These are phyloP conservation scores for Binderoboletus segoi DNA, from an alignment of 1,284 basidiomycete genomes.

Conservation along the genomic window DNA sequence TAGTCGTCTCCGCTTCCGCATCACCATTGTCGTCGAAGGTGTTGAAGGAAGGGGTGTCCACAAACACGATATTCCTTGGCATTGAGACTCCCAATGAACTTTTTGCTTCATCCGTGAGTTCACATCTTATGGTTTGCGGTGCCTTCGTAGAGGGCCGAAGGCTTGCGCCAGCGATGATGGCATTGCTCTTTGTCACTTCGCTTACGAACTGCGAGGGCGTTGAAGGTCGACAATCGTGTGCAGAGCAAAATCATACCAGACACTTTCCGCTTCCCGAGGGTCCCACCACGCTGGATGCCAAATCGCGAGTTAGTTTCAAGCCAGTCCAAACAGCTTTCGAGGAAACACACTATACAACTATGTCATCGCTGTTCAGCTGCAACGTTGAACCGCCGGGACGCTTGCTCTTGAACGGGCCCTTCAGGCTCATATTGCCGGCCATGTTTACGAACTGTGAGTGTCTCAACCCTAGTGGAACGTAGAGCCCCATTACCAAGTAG, in stretches of 20 bases:
- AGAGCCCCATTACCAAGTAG: constrained; percentile 9
- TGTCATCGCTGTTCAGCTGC: constrained; percentile 9
- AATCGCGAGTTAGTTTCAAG: constrained; percentile 5
- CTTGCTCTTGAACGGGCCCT: background rate
- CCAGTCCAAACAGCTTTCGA: background rate
- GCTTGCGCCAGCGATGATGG: background rate
- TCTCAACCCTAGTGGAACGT: constrained; percentile 26
- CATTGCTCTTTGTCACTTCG: background rate
- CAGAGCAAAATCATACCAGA: constrained; percentile 10
- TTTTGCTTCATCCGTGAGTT: constrained; percentile 7
- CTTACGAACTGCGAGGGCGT: constrained; percentile 13
- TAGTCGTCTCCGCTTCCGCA: background rate
- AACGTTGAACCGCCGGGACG: background rate
- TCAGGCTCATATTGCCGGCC: background rate
- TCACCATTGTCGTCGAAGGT: background rate
- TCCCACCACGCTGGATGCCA: constrained; percentile 19
- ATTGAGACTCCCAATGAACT: background rate
- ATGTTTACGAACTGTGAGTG: constrained; percentile 15
- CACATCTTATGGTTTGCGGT: constrained; percentile 15
- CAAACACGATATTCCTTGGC: constrained; percentile 20
- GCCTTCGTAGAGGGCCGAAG: background rate
- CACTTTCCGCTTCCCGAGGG: constrained; percentile 25
- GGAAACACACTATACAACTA: constrained; percentile 25
- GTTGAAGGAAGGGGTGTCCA: constrained; percentile 23
- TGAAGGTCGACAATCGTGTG: background rate